Evolutionary conservation across 129 eudicot genomes (phyloP), one percentile per base, ranked within the genome.

Genomic region (Artemisia argyi): DNA sequence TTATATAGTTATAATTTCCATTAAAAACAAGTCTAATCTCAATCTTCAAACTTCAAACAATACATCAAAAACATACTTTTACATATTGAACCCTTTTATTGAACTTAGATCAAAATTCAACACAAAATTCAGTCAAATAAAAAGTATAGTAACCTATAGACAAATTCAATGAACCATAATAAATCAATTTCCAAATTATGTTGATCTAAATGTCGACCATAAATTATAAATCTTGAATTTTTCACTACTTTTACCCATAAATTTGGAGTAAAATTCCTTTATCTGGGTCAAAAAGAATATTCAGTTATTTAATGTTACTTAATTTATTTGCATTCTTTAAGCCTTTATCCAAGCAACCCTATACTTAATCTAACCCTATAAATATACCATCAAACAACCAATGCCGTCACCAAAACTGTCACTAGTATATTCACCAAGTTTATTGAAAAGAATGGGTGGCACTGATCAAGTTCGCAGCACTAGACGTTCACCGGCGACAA

Each of bases 321-420:
- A 19, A 8, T 71, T 61, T 35, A 52, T n/a, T 16, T 17, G 52
- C 76, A 70, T 20, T 54, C 30, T 69, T 75, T 56, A 14, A 54
- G 70, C 20, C 48, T 44, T 65, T 22, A 54, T 75, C 60, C 65
- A 57, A 76, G 53, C 61, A 68, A 68, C 61, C 56, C 7, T 4
- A 56, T 75, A 49, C 53, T 60, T 28, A 19, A 69, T 52, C 82
- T 20, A 54, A 39, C 82, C 49, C 78, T 78, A 78, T 72, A 78
- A 71, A 78, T 78, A 78, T 13, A 61, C 39, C 73, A 55, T 54
- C 82, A 71, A 51, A 71, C 1, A 68, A 66, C 22, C 20, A 15
- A 55, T 16, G n/a, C 0, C n/a, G 66, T 61, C 19, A 42, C 62
- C 72, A 51, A n/a, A 76, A 71, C 60, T 46, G 14, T 64, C 57